Conservation (phyloP, 2,329 filamentous ascomycete species). For the Colletotrichum trifolii region DNA sequence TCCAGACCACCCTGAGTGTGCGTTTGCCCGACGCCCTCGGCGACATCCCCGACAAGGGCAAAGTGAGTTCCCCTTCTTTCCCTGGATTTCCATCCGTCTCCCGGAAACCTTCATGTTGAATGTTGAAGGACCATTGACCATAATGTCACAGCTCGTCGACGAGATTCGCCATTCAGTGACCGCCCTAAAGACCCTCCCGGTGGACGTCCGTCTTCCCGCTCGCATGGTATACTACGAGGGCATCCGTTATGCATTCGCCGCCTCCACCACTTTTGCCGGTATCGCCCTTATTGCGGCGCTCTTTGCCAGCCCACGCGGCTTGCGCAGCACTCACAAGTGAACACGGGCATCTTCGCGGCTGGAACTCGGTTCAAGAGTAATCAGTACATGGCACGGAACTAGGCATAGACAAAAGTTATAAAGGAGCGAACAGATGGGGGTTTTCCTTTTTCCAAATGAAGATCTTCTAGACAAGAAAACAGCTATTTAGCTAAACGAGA, state of each 20-base stretch:
- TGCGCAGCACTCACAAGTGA: slow-evolving; percentile 45
- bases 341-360: background rate
- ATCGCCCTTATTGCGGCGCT: slow-evolving; percentile 53
- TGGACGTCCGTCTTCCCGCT: slow-evolving; percentile 66
- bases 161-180: slow-evolving; percentile 71
- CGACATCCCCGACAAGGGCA: slow-evolving; percentile 67
- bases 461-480: too few species aligned
- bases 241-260: slow-evolving; percentile 65
- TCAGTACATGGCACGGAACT: background rate
- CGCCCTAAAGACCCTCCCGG: slow-evolving; percentile 63
- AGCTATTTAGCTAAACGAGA: too few species aligned
- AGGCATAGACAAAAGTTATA: too few species aligned
- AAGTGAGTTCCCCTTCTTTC: slow-evolving; percentile 54
- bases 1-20: slow-evolving; percentile 69
- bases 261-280: slow-evolving; percentile 62
- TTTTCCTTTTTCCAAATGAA: too few species aligned
- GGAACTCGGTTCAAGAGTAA: background rate
- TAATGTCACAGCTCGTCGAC: slow-evolving; percentile 64
- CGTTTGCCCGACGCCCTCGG: slow-evolving; percentile 64
- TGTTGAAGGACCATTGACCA: background rate
- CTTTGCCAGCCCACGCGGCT: slow-evolving; percentile 43
- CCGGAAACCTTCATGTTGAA: background rate
- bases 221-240: slow-evolving; percentile 70
- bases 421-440: too few species aligned
- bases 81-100: background rate